Evolutionary conservation across 768 basidiomycete species (phyloP), one percentile per base, ranked within the genome.

Genomic region (Scleroderma bovista): DNA sequence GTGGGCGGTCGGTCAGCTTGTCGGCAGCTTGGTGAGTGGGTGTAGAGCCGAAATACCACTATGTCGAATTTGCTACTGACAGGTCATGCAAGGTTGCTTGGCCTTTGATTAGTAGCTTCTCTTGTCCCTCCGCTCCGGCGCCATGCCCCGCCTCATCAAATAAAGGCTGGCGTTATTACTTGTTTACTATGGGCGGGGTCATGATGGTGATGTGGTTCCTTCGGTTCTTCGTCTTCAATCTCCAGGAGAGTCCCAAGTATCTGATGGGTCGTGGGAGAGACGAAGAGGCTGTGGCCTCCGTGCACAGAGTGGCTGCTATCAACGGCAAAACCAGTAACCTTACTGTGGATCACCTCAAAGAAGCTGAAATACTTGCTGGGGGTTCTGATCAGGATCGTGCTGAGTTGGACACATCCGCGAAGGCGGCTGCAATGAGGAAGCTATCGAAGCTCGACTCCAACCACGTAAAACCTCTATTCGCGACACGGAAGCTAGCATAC

Each of bases 1-100:
- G 83, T 90, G 88, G 88, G 82, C 84, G 6, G 72, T 88, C 31
- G 86, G 86, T 2, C 87, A 88, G 60, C 74, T 88, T 1, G 60
- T 84, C 43, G 83, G 79, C 16, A 76, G 74, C 55, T 57, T 77
- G 44, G 75, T 75, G 37, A n/a, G 66, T 51, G 11, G 2, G 12
- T 2, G 0, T 33, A 12, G 9, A 8, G 31, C 47, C 29, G 22
- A 3, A 26, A 57, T 38, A 0, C 3, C 13, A 31, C 15, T 26
- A 11, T 15, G 3, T 20, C 24, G 16, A 26, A 15, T 29, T 43
- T 6, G 48, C 49, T n/a, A 22, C 51, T 48, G 6, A 44, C 10
- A 15, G 6, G 19, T 6, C 16, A 39, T 40, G 23, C 47, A 51
- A 83, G 75, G 70, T 88, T 53, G 84, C 86, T 3, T 88, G 86